phyloP scores from a whole-genome alignment of 73 alveolate genomes.

The Breviolum minutum region DNA sequence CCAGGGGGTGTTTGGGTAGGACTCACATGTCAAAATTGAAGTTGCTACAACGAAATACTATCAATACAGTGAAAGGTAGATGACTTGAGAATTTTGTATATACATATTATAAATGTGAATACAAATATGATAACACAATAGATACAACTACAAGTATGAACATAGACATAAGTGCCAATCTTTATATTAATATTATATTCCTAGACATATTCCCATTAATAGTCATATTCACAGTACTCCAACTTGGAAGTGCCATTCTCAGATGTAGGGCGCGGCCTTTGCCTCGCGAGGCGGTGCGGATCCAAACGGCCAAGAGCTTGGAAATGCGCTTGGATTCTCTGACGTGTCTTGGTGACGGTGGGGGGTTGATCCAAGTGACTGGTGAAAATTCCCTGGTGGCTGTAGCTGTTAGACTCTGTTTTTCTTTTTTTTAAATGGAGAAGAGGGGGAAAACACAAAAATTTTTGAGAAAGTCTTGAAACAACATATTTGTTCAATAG shows the following conservation, averaged over 20 bases:
- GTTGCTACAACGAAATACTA: too few relatives aligned
- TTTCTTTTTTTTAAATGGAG: too few relatives aligned
- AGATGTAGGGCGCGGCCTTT: too few relatives aligned
- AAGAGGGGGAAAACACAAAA: background rate
- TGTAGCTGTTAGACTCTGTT: too few relatives aligned
- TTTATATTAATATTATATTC: too few relatives aligned
- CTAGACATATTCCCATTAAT: too few relatives aligned
- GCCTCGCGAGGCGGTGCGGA: conserved; percentile 55
- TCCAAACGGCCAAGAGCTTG: conserved; percentile 14
- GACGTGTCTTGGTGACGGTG: conserved; percentile 25
- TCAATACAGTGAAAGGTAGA: too few relatives aligned
- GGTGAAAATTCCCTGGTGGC: too few relatives aligned
- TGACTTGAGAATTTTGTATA: background rate
- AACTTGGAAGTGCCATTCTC: background rate
- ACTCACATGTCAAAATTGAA: too few relatives aligned
- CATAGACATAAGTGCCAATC: background rate
- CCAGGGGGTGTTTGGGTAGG: background rate
- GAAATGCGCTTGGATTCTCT: conserved; percentile 79
- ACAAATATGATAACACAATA: background rate
- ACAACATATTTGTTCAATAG: too few relatives aligned
- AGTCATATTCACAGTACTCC: background rate
- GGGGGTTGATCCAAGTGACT: background rate
- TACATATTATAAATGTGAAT: background rate
- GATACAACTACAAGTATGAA: background rate
- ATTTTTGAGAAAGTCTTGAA: background rate